Percentiles rank a stretch among this genome's conserved stretches.
phyloP scores from a whole-genome alignment of 2,329 filamentous ascomycete species.

The Aspergillus cejpii region DNA sequence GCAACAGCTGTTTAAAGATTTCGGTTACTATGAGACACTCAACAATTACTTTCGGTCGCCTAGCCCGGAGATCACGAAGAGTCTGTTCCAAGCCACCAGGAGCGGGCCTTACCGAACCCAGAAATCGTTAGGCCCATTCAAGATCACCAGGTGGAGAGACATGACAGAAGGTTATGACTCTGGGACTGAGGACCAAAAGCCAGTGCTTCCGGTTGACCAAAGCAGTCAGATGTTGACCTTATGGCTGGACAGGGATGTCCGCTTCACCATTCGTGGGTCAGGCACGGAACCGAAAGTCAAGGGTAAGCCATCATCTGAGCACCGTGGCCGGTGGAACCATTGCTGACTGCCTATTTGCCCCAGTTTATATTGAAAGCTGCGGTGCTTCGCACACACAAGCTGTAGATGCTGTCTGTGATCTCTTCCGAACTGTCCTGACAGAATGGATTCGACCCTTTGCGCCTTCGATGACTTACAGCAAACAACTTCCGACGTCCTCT shows the following conservation, averaged over 20 bases:
- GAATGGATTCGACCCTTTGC: slow-evolving; percentile 38
- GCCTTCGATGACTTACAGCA: slow-evolving; percentile 33
- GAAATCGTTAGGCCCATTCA: slow-evolving; percentile 45
- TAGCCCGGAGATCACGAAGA: slow-evolving; percentile 45
- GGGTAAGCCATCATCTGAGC: slow-evolving; percentile 30
- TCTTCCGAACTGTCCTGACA: slow-evolving; percentile 32
- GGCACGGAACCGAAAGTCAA: slow-evolving; percentile 64
- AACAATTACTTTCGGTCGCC: slow-evolving; percentile 60
- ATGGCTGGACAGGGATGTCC: slow-evolving; percentile 49
- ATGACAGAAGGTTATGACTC: slow-evolving; percentile 57
- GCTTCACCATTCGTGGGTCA: slow-evolving; percentile 55
- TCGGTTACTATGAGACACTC: slow-evolving; percentile 56
- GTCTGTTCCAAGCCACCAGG: slow-evolving; percentile 52
- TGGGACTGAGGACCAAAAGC: slow-evolving; percentile 45
- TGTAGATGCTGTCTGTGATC: slow-evolving; percentile 32
- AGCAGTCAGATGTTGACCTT: slow-evolving; percentile 58
- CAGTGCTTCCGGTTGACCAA: slow-evolving; percentile 51
- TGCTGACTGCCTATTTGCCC: slow-evolving; percentile 3
- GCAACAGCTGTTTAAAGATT: slow-evolving; percentile 50
- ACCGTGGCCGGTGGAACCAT: slow-evolving; percentile 1
- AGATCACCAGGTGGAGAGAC: slow-evolving; percentile 55
- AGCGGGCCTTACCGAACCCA: slow-evolving; percentile 39
- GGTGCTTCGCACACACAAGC: slow-evolving; percentile 32
- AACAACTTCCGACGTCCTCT: slow-evolving; percentile 35
- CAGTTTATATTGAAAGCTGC: slow-evolving; percentile 42